These are phyloP conservation scores for Corylus heterophylla DNA, from an alignment of 306 rosid genomes.

Conservation along the genomic window DNA sequence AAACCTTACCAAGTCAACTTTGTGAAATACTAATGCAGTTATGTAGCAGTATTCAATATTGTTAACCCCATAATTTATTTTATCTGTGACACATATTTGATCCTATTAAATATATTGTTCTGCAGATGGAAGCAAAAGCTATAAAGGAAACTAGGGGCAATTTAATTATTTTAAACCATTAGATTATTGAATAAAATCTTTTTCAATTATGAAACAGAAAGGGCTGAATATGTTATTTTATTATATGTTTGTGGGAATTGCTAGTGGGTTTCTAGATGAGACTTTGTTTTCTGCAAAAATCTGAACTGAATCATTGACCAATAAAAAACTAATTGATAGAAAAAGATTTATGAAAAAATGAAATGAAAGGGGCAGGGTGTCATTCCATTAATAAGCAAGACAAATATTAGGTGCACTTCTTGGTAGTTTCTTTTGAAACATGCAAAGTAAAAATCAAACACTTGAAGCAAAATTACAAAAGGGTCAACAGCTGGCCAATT, in stretches of 20 bases:
- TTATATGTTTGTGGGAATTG: neutral
- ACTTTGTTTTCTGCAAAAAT: neutral
- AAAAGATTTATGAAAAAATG: neutral
- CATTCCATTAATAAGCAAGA: neutral
- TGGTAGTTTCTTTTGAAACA: conserved; percentile 19
- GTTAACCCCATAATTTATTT: neutral
- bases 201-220: neutral
- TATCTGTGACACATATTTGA: neutral
- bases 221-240: no score
- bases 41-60: no score
- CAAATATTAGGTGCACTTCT: conserved; percentile 3
- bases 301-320: neutral
- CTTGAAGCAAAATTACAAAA: neutral
- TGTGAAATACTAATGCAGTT: no score
- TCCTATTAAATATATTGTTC: neutral
- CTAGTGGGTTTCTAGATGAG: no score
- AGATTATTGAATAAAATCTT: neutral
- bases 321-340: neutral
- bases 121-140: neutral
- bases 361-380: neutral
- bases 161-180: neutral
- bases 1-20: no score
- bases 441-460: neutral
- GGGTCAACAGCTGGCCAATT: conserved; percentile 4
- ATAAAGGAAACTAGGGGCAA: neutral